Evolutionary conservation across 768 basidiomycete genomes (phyloP), one percentile per base, ranked within the genome.

Genomic region (Lentinula detonsa): DNA sequence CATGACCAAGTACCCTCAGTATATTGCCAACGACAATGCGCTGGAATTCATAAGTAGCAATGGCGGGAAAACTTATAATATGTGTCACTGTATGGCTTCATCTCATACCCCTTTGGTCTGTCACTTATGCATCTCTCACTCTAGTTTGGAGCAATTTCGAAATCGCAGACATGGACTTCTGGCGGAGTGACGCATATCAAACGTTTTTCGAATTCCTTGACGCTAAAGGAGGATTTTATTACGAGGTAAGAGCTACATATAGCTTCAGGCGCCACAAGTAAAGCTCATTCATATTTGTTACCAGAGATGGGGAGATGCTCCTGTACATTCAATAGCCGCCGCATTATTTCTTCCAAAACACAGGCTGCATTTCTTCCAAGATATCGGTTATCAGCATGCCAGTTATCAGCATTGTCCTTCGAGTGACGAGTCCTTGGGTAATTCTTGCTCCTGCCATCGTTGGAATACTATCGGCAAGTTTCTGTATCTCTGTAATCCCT

Each of bases 121-220:
- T 34, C 10, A 10, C 15, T 35, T 51, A 51, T 34, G 8, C 18
- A n/a, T n/a, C n/a, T n/a, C 43, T 13, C 15, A 9, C n/a, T 18
- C 34, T n/a, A 82, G 81, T 84, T 73, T 85, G 85, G 85, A 80
- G 76, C 63, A 87, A 86, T 71, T 87, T 87, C 66, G 85, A 91
- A 71, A 90, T 91, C 62, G 89, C 77, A 11, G 78, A 81, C 64
- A 79, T 90, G 69, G 81, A 85, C 56, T 85, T 90, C 67, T 90
- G 87, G 86, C 77, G 87, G 43, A 72, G 76, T 4, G 80, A 86
- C 57, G 83, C 87, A 0, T 91, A 91, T 72, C 76, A 76, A 59
- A 76, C 78, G 50, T 90, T 82, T 73, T 90, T 90, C 64, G 82
- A 88, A 23, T 75, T 81, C 68, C 80, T 90, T 37, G 89, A 90